Evolutionary conservation across 805 yeast species (phyloP).

Genomic region (Candida cerambycidarum): DNA sequence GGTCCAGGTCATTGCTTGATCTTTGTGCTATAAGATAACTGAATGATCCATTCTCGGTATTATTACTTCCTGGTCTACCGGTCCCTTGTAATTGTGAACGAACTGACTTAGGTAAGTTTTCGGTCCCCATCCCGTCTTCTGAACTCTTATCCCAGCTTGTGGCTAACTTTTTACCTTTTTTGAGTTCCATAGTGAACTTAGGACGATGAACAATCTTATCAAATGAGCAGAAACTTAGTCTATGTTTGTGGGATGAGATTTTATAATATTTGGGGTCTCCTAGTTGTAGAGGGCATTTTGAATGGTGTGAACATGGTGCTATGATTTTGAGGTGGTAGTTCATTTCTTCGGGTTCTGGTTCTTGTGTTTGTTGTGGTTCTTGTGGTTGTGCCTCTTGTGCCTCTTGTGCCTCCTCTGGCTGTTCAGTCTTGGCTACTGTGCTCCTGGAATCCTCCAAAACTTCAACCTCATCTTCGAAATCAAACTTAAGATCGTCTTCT

Average conservation of each 20-base stretch:
- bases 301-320: constrained; percentile 92
- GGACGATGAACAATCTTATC: constrained; percentile 76
- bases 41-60: constrained; percentile 68
- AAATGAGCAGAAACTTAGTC: constrained; percentile 74
- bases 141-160: constrained; percentile 65
- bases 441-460: constrained; percentile 18
- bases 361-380: background rate
- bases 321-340: constrained; percentile 61
- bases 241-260: constrained; percentile 53
- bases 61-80: constrained; percentile 76
- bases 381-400: constrained; percentile 9
- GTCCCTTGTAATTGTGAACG: constrained; percentile 54
- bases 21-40: constrained; percentile 75
- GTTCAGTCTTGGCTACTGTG: too few relatives aligned
- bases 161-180: constrained; percentile 74
- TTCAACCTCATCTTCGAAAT: constrained; percentile 40
- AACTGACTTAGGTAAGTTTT: constrained; percentile 27
- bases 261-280: constrained; percentile 68
- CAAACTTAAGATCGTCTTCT: constrained; percentile 48
- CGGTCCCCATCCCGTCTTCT: constrained; percentile 56
- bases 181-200: constrained; percentile 73
- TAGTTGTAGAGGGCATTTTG: constrained; percentile 80
- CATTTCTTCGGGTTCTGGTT: constrained; percentile 21
- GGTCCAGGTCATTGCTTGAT: constrained; percentile 42
- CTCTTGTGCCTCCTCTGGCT: too few relatives aligned